These are phyloP conservation scores for Trametes maxima DNA, from an alignment of 768 basidiomycete species.

Conservation along the genomic window DNA sequence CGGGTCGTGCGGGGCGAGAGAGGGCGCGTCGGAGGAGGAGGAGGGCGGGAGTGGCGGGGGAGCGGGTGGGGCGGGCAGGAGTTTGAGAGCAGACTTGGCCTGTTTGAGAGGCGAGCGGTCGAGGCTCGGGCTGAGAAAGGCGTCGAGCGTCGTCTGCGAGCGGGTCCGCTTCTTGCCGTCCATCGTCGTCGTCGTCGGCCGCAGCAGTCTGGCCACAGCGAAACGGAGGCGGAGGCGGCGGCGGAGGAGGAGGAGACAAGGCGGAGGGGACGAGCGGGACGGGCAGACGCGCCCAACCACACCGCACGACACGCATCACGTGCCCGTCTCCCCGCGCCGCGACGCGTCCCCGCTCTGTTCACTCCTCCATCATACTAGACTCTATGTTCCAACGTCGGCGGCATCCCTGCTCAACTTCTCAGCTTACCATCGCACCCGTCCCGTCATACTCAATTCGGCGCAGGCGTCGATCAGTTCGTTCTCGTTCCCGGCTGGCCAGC, in stretches of 20 bases:
- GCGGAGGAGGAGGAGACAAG: background rate
- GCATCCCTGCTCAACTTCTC: no score
- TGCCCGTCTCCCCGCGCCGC: background rate
- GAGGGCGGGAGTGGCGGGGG: background rate
- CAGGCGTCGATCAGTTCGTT: no score
- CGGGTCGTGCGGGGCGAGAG: background rate
- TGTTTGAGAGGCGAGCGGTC: slow-evolving; percentile 14
- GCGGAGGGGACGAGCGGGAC: background rate
- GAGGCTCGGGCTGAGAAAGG: slow-evolving; percentile 1
- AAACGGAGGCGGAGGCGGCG: no score
- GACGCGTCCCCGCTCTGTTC: background rate
- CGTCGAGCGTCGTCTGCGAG: slow-evolving; percentile 15
- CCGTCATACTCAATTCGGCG: background rate
- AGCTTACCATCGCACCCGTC: background rate
- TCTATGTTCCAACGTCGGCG: no score
- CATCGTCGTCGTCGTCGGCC: background rate
- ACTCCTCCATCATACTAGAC: background rate
- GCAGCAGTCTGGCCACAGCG: background rate
- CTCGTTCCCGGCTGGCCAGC: no score
- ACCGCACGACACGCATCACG: background rate
- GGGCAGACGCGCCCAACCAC: background rate
- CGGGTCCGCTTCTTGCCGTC: slow-evolving; percentile 16
- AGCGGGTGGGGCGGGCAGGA: background rate
- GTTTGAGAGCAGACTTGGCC: background rate
- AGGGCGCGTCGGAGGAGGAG: background rate